Base-by-base conservation (phyloP, 2,329 filamentous ascomycete genomes). In the Aspergillus quadrilineatus region DNA sequence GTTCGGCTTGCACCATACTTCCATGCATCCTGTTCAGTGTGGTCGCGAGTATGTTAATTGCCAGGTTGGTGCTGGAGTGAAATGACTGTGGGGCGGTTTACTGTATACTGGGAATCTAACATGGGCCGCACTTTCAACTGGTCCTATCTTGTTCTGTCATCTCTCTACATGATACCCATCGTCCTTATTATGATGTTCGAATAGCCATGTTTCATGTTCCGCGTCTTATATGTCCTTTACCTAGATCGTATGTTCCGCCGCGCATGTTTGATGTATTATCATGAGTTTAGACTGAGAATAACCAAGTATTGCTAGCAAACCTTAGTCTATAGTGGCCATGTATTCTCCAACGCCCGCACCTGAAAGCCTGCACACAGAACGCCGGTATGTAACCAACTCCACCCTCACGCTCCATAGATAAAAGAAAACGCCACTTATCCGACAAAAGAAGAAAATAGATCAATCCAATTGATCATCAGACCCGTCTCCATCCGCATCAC, bases 381-480 rank as follows among this genome's bases (percentile, higher is more conserved):
- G 22, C 36, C 37, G 34, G 32, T 26, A 50, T 14, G 30, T 9
- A 39, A 42, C 17, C 49, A 42, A 48, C 45, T n/a, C n/a, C 32
- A 29, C 45, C 26, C 30, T 28, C 36, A 34, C 43, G 32, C 22
- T 15, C 52, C 22, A 36, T 3, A 17, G 44, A 22, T 22, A 17
- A 47, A 15, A 34, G 17, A 34, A 47, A 34, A 36, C 8, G 8
- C 5, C 44, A 6, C 17, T 34, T 26, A 45, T 26, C 36, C 9
- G 49, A 10, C 22, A 3, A 44, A 50, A 22, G 32, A 39, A 53
- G 32, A 4, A 36, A 41, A 43, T 22, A 28, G 42, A 48, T 58
- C 57, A 62, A 78, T 78, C 66, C 79, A 75, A 45, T 17, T 17
- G 17, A 17, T 17, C 17, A 1, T 17, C 17, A 17, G 17, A 17